Conservation (phyloP, 805 yeast genomes). For the Metschnikowia picachoensis region DNA sequence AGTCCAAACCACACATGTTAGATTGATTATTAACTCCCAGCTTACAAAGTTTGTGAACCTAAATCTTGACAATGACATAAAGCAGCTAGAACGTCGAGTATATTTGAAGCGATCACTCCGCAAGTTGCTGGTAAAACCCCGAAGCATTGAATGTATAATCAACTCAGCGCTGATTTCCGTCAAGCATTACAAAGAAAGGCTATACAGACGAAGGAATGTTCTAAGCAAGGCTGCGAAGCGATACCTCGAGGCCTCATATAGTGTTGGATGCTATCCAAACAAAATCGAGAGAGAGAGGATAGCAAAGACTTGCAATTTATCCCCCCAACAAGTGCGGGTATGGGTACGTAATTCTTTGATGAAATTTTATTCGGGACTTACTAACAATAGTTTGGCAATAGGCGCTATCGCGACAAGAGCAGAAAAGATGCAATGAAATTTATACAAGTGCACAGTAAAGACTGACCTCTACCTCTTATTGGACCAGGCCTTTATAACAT, state of each 20-base stretch:
- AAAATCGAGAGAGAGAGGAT: slow-evolving; percentile 24
- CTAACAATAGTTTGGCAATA: slow-evolving; percentile 27
- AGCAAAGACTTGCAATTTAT: slow-evolving; percentile 25
- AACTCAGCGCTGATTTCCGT: not conserved
- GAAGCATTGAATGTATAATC: not conserved
- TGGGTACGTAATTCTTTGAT: slow-evolving; percentile 25
- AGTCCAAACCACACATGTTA: not conserved
- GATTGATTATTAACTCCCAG: not conserved
- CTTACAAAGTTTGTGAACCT: not conserved
- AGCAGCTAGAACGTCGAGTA: not conserved
- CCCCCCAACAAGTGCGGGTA: slow-evolving; percentile 28
- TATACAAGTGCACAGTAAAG: slow-evolving; percentile 2
- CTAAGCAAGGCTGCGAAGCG: not conserved
- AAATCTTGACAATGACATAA: not conserved
- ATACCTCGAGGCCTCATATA: slow-evolving; percentile 1
- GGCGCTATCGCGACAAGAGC: slow-evolving; percentile 24
- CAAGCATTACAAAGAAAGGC: not conserved
- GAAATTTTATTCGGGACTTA: not conserved
- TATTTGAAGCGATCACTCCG: not conserved
- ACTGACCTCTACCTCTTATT: not conserved
- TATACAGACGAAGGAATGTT: not conserved
- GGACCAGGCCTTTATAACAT: slow-evolving; percentile 5
- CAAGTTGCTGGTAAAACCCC: not conserved
- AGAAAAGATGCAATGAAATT: slow-evolving; percentile 4
- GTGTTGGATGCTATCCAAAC: slow-evolving; percentile 19